Base-by-base conservation (phyloP, 129 eudicot genomes). In the Centrapalus pauciflorus region DNA sequence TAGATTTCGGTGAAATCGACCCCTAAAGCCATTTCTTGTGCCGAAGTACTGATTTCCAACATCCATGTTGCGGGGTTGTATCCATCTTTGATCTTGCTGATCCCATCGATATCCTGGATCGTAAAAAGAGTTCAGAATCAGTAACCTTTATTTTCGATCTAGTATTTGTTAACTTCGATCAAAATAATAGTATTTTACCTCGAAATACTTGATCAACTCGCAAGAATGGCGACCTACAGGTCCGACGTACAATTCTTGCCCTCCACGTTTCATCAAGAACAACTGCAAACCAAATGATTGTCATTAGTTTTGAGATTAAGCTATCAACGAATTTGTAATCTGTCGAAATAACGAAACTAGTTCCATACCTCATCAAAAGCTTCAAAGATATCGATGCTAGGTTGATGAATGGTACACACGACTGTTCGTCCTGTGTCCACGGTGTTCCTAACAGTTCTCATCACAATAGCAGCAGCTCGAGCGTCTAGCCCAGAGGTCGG, bases 241-340 rank as follows among this genome's bases (percentile, higher is more conserved):
- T 57, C 97, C 97, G 6, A 87, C 97, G 40, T 84, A 90, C 62
- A 90, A 70, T 66, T 86, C 95, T 76, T 80, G 76, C 14, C 97
- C 97, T 55, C 97, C 97, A 5, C 95, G 84, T 80, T 90, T 86
- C 91, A 90, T 76, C 76, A 90, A 80, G 48, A 90, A 82, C 49
- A 90, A 75, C 97, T 90, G 79, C 77, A 75, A 16, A 56, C 11
- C 37, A 10, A 21, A 3, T 4, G n/a, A n/a, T n/a, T n/a, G n/a
- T n/a, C n/a, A n/a, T n/a, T n/a, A n/a, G 26, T 29, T 41, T 34
- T 43, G 21, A 8, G 6, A 3, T 65, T 65, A 8, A 41, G 52
- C 25, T 41, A 41, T n/a, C 0, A 32, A 74, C 26, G 46, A 21
- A 23, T 30, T 43, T 23, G 23, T 38, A 28, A 40, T 27, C 0